A percentile compares a stretch with the other conserved stretches of the same genome.
These are phyloP conservation scores for Colletotrichum liaoningense DNA, from an alignment of 2,329 filamentous ascomycete genomes.

Conservation along the genomic window DNA sequence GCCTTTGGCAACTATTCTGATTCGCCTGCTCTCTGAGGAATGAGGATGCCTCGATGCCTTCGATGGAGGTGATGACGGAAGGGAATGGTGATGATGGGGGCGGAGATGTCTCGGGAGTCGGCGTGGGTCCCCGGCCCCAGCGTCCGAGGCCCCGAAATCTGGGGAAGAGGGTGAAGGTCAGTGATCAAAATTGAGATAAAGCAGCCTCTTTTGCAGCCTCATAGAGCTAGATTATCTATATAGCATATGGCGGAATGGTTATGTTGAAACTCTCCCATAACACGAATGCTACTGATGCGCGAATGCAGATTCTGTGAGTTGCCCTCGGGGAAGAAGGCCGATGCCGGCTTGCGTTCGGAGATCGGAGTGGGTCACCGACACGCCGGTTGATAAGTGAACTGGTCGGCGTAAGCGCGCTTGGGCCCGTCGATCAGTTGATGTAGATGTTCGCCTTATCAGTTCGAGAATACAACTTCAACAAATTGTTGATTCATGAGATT, in stretches of 20 bases:
- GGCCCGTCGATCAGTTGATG: background rate
- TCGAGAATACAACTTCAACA: background rate
- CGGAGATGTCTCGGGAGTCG: slow-evolving; percentile 1
- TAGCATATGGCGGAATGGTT: no score
- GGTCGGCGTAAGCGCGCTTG: background rate
- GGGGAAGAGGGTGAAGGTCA: background rate
- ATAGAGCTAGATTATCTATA: no score
- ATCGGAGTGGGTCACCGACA: slow-evolving; percentile 32
- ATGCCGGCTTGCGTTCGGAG: slow-evolving; percentile 26
- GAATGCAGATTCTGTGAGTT: background rate
- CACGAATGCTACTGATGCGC: no score
- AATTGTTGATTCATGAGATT: background rate
- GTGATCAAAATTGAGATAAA: background rate
- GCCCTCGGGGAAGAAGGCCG: slow-evolving; percentile 23
- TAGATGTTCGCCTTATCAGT: background rate
- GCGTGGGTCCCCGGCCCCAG: background rate
- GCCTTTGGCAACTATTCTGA: background rate
- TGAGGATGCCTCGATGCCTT: background rate
- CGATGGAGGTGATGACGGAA: background rate
- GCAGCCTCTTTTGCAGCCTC: background rate
- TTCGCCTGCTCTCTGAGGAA: background rate
- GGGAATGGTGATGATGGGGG: background rate
- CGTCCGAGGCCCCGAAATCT: slow-evolving; percentile 3
- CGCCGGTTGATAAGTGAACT: slow-evolving; percentile 1
- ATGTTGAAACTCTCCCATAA: background rate